Conservation (phyloP, 2,329 filamentous ascomycete genomes). For the Talaromyces verruculosus region DNA sequence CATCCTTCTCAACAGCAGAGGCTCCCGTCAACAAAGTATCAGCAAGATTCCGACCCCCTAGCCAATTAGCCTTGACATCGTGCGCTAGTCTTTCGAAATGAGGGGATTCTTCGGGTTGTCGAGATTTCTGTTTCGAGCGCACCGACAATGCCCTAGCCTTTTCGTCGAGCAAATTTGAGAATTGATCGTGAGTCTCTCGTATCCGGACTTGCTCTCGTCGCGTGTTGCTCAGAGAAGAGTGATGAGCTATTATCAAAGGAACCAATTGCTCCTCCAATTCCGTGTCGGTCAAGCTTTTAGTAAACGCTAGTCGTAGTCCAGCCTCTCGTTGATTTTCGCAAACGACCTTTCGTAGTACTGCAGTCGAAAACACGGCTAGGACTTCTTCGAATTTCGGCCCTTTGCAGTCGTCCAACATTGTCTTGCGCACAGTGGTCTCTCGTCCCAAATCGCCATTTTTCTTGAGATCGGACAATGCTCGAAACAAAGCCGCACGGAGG, state of each 20-base stretch:
- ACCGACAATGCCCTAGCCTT: constrained; percentile 60
- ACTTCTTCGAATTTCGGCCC: constrained; percentile 88
- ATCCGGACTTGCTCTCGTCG: constrained; percentile 62
- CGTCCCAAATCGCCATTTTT: constrained; percentile 80
- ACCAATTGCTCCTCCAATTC: constrained; percentile 50
- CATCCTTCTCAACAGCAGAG: constrained; percentile 56
- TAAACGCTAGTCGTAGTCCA: constrained; percentile 58
- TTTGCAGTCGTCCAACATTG: constrained; percentile 94
- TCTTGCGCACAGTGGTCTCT: constrained; percentile 81
- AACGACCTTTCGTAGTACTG: constrained; percentile 71
- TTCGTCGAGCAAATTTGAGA: constrained; percentile 62
- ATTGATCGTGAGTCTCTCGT: constrained; percentile 60
- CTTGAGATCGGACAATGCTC: constrained; percentile 79
- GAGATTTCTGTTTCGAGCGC: constrained; percentile 31
- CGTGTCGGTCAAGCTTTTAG: constrained; percentile 37
- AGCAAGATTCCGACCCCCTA: constrained; percentile 73
- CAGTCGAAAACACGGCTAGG: constrained; percentile 77
- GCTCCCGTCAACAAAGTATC: constrained; percentile 69
- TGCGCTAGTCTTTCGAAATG: constrained; percentile 39
- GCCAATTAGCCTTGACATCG: constrained; percentile 71
- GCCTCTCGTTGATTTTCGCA: constrained; percentile 43
- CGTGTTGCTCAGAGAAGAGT: constrained; percentile 60
- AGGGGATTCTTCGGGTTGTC: constrained; percentile 38
- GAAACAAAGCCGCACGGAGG: constrained; percentile 77
- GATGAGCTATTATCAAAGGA: constrained; percentile 71